A percentile compares a stretch with the other conserved stretches of the same genome.
phyloP scores from a whole-genome alignment of 331 rosid species.

The Pyrus hybrid region DNA sequence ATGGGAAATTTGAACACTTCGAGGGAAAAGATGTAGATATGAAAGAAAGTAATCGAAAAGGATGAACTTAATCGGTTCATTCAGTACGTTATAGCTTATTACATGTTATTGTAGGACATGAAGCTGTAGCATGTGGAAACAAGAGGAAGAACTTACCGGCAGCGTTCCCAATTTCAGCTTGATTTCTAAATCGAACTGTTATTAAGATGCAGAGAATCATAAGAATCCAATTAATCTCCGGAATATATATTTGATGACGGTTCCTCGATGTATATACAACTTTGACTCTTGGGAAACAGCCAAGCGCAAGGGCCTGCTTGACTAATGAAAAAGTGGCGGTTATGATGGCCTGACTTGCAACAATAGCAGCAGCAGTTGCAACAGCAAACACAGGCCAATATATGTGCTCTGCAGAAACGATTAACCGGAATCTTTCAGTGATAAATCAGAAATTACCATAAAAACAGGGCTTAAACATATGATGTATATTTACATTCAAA shows the following conservation, averaged over 20 bases:
- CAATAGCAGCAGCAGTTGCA: conserved; percentile 18
- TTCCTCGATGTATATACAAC: conserved; percentile 15
- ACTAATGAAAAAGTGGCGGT: conserved; percentile 20
- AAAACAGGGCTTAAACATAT: not conserved
- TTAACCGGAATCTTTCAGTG: not conserved
- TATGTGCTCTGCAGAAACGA: not conserved
- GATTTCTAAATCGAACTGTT: conserved; percentile 7
- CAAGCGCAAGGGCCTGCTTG: conserved; percentile 21
- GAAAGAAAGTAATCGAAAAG: not conserved
- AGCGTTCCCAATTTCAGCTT: conserved; percentile 18
- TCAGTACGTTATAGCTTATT: no score
- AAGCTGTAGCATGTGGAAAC: not conserved
- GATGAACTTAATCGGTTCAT: not conserved
- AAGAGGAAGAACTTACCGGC: conserved; percentile 12
- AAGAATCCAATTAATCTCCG: conserved; percentile 20
- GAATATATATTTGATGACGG: conserved; percentile 17
- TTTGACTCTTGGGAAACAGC: conserved; percentile 26
- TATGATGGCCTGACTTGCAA: conserved; percentile 23
- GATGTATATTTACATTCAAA: not conserved
- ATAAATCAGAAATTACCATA: not conserved
- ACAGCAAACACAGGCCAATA: conserved; percentile 17
- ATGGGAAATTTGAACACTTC: not conserved
- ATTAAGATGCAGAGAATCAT: conserved; percentile 22
- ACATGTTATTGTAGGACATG: not conserved
- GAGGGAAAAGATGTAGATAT: no score